Conservation (phyloP, 768 basidiomycete genomes). For the Leucosporidium creatinivorum region DNA sequence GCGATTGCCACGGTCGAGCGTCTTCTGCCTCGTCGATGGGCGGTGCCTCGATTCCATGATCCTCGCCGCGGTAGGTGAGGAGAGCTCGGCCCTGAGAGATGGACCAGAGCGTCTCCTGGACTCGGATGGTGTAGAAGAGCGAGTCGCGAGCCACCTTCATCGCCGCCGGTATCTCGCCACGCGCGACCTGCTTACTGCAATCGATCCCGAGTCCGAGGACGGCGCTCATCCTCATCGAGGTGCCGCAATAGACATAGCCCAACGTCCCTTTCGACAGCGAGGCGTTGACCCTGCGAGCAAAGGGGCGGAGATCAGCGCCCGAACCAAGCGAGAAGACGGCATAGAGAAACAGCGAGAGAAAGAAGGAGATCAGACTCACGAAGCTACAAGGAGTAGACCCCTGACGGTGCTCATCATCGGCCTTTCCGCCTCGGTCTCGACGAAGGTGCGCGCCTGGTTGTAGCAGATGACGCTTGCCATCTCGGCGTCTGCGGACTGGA, state of each 20-base stretch:
- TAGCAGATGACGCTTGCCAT: background rate
- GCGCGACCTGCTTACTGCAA: background rate
- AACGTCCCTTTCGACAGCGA: background rate
- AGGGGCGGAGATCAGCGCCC: background rate
- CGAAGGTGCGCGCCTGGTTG: background rate
- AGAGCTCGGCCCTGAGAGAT: background rate
- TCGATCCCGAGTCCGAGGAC: background rate
- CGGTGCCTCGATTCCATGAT: background rate
- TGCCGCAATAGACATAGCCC: background rate
- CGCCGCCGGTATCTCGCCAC: background rate
- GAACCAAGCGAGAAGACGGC: too few relatives aligned
- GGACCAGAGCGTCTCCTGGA: background rate
- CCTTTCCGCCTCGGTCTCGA: background rate
- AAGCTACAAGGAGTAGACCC: background rate
- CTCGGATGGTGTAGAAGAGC: background rate
- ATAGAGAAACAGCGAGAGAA: too few relatives aligned
- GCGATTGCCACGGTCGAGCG: background rate
- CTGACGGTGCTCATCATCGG: background rate
- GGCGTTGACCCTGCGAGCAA: background rate
- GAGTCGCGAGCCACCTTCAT: background rate
- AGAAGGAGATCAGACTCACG: background rate
- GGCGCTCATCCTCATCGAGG: background rate
- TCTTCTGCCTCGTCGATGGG: background rate
- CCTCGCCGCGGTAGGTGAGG: background rate
- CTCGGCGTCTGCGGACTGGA: background rate